Base-by-base conservation (phyloP, 805 yeast genomes). In the Blastobotrys parvus region DNA sequence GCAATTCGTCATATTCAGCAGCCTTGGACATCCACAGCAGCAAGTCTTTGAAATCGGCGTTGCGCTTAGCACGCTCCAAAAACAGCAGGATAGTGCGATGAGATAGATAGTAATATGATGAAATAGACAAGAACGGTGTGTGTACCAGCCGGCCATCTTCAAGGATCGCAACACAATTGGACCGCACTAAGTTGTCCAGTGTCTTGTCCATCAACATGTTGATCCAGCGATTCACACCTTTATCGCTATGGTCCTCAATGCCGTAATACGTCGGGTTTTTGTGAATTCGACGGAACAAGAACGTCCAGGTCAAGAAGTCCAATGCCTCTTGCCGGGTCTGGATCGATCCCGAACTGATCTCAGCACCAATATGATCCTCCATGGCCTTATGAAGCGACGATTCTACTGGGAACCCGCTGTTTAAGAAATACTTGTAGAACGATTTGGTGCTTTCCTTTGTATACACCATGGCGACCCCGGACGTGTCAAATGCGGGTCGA, bases 91-190 rank as follows among this genome's bases (percentile, higher is more conserved):
- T 76, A 0, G 97, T 89, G 60, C 78, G 78, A 62, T 92, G 97
- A 1, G 96, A 87, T 54, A 92, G 70, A 66, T 92, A 92, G 63
- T 92, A 92, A 64, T 83, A 92, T 1, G 97, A 87, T 1, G 95
- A 75, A 33, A 92, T 85, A 48, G 78, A 75, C 63, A 92, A 70
- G 59, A 78, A 88, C 16, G 94, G 86, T 0, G 97, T 88, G 5
- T 95, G 73, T 1, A 41, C 35, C 22, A 65, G 35, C 13, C 48
- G 36, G 1, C 48, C 53, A 17, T 70, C 71, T 31, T 69, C 70
- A 1, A 44, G 33, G 6, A 44, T 42, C 3, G 62, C 54, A 6
- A 88, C 73, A 70, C 97, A 89, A 49, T 73, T 74, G 0, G 96
- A 85, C 44, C 78, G 82, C 22, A 66, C 68, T 49, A 92, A 71